These are phyloP conservation scores for Calonectria honghensis DNA, from an alignment of 2,329 filamentous ascomycete genomes.

Conservation along the genomic window DNA sequence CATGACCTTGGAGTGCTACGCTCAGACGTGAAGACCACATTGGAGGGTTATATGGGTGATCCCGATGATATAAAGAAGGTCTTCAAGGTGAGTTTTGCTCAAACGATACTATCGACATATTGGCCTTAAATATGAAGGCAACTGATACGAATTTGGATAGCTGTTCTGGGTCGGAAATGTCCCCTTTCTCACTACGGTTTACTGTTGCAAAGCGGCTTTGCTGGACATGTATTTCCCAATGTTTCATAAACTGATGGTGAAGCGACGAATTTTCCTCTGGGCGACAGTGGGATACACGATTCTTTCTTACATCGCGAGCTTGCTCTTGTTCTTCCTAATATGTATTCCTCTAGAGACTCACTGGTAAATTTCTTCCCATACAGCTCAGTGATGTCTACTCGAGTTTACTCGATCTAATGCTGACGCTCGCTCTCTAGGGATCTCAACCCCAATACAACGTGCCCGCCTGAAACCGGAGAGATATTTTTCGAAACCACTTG, in stretches of 20 bases:
- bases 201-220: slow-evolving; percentile 1
- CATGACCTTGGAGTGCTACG: not conserved
- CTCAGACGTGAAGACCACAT: not conserved
- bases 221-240: slow-evolving; percentile 13
- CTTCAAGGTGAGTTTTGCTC: not conserved
- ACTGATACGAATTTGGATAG: not conserved
- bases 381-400: too few species aligned
- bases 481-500: slow-evolving; percentile 5
- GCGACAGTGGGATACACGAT: not conserved
- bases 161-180: slow-evolving; percentile 9
- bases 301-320: slow-evolving; percentile 10
- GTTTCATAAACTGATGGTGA: slow-evolving; percentile 19
- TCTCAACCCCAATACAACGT: slow-evolving; percentile 3
- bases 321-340: not conserved
- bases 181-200: not conserved
- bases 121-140: not conserved
- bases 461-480: not conserved
- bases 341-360: not conserved
- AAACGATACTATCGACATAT: not conserved
- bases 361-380: not conserved
- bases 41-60: not conserved
- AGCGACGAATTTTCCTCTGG: slow-evolving; percentile 2
- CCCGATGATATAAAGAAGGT: not conserved
- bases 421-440: not conserved
- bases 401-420: not conserved